These are phyloP conservation scores for Trichoderma endophyticum DNA, from an alignment of 2,329 filamentous ascomycete species.

Conservation along the genomic window DNA sequence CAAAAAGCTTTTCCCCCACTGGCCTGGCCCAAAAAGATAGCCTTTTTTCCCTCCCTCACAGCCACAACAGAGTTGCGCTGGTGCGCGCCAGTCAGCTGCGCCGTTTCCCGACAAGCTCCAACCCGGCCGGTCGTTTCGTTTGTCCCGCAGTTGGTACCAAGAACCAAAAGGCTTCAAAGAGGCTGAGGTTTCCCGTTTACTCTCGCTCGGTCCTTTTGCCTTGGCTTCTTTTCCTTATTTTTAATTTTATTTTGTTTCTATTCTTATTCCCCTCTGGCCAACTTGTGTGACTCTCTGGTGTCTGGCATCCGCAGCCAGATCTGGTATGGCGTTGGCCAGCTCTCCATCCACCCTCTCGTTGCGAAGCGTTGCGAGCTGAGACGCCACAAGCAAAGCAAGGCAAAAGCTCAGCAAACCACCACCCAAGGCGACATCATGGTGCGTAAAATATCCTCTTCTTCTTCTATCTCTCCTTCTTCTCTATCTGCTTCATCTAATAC, in stretches of 20 bases:
- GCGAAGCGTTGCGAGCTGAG: constrained; percentile 7
- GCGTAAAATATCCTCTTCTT: neutral
- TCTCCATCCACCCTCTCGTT: constrained; percentile 2
- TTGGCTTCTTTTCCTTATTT: neutral
- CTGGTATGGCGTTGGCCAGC: constrained; percentile 22
- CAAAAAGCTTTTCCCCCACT: neutral
- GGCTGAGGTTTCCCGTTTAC: neutral
- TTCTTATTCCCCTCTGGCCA: neutral
- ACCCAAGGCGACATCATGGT: constrained; percentile 1
- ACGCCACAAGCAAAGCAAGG: neutral
- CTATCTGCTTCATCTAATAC: neutral
- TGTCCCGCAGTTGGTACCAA: neutral
- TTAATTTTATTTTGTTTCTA: neutral
- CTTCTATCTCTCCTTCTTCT: neutral
- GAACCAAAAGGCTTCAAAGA: neutral
- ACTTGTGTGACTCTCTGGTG: neutral
- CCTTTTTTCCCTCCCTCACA: neutral
- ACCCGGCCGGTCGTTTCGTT: neutral
- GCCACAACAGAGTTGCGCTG: constrained; percentile 13
- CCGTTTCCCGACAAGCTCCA: constrained; percentile 8
- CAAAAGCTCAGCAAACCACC: neutral
- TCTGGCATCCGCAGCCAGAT: constrained; percentile 16
- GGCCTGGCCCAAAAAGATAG: constrained; percentile 1
- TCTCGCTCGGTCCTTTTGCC: neutral
- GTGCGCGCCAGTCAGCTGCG: constrained; percentile 14